Evolutionary conservation across 345 rosid species (phyloP), one percentile per base, ranked within the genome.

Genomic region (Mercurialis annua): DNA sequence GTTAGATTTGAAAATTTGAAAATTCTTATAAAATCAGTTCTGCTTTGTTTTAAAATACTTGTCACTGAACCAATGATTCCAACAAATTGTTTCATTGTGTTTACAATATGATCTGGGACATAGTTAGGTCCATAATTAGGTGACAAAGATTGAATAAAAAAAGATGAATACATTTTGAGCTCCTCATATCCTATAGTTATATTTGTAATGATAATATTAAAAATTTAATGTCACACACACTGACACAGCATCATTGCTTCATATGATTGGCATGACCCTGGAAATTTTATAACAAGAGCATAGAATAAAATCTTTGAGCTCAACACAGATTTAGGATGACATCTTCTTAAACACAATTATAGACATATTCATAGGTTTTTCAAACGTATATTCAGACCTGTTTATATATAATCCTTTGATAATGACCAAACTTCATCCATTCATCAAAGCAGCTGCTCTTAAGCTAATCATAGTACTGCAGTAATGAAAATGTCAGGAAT

Each of bases 261-360:
- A 68, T 50, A n/a, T 43, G 59, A 62, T 55, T 50, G 31, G 6
- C 29, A 21, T 77, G 81, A 66, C 38, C 43, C 75, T n/a, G n/a
- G n/a, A n/a, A n/a, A 66, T 73, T 66, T 66, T 73, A 56, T 12
- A 27, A 54, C 16, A 34, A 17, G 42, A 51, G 44, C 27, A 26
- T 24, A 34, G 50, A 59, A 30, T 43, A 66, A n/a, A 31, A 63
- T 42, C 29, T 20, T 36, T 10, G 44, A 7, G 33, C 36, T 51
- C 34, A 49, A 60, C 59, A 72, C 75, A 55, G 70, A 40, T 71
- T 50, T 30, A 44, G 74, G 65, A 68, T 78, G 82, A 73, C 30
- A 34, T n/a, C n/a, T n/a, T n/a, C n/a, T n/a, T n/a, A n/a, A n/a
- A n/a, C n/a, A n/a, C n/a, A n/a, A n/a, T n/a, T n/a, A n/a, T n/a